phyloP scores from a whole-genome alignment of 108 stramenopile species.

The Pelagomonas calceolata region DNA sequence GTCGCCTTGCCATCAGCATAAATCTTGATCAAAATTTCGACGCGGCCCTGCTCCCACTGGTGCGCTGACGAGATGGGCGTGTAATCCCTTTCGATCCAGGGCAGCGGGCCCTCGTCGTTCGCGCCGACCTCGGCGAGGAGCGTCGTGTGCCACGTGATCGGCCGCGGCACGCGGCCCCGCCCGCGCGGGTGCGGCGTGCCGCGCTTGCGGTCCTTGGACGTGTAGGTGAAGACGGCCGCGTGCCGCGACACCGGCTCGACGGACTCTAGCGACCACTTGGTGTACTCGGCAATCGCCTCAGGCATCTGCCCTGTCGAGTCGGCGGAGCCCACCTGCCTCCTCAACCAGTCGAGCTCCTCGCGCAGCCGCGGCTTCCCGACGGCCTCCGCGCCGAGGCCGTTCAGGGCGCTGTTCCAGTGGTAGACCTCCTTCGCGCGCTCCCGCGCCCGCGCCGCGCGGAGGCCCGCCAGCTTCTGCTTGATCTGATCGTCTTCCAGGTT shows the following conservation, averaged over 20 bases:
- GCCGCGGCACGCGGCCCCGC: neutral
- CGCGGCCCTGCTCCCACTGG: constrained; percentile 15
- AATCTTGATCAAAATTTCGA: constrained; percentile 8
- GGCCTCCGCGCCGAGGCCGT: neutral
- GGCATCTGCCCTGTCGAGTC: neutral
- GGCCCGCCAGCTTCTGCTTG: neutral
- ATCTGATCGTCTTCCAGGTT: constrained; percentile 3
- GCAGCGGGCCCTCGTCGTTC: constrained; percentile 19
- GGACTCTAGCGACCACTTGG: constrained; percentile 4
- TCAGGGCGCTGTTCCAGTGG: constrained; percentile 20
- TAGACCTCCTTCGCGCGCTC: neutral
- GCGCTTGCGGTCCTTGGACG: constrained; percentile 13
- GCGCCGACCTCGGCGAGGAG: constrained; percentile 9
- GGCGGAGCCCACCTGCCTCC: neutral
- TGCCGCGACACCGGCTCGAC: constrained; percentile 13
- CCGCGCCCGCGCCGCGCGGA: constrained; percentile 1
- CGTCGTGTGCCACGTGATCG: constrained; percentile 21
- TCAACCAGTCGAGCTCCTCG: neutral
- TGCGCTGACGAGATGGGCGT: constrained; percentile 12
- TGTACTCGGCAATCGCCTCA: neutral
- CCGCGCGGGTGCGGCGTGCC: constrained; percentile 17
- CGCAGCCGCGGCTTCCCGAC: neutral
- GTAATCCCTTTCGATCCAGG: constrained; percentile 23
- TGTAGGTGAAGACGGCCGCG: constrained; percentile 14
- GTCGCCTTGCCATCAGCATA: constrained; percentile 7